A percentile compares a stretch with the other conserved stretches of the same genome.
phyloP scores from a whole-genome alignment of 2,329 filamentous ascomycete genomes.

The Aureobasidium subglaciale region DNA sequence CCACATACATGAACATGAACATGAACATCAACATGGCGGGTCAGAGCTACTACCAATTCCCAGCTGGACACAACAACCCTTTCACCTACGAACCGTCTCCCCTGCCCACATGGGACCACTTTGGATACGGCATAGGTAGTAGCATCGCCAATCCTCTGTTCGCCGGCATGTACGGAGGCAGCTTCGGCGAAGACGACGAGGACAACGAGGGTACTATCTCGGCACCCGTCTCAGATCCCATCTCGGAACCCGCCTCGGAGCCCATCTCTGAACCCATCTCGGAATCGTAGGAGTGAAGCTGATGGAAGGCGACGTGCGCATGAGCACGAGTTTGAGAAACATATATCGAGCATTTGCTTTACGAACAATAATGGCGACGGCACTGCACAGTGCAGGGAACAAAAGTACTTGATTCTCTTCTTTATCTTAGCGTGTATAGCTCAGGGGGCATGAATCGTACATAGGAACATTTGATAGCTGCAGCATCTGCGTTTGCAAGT shows the following conservation, averaged over 20 bases:
- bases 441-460: constrained; percentile 3
- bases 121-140: constrained; percentile 14
- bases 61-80: constrained; percentile 1
- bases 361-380: constrained; percentile 4
- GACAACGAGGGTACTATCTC: constrained; percentile 25
- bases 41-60: constrained; percentile 11
- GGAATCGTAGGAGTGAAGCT: constrained; percentile 10
- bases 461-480: background rate
- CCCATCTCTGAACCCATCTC: constrained; percentile 25
- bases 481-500: background rate
- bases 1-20: constrained; percentile 6
- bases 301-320: too few species aligned
- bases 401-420: constrained; percentile 9
- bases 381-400: background rate
- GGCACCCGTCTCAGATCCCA: constrained; percentile 20
- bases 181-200: constrained; percentile 24
- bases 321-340: background rate
- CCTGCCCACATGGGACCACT: constrained; percentile 18
- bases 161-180: constrained; percentile 20
- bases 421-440: constrained; percentile 5
- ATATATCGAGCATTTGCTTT: constrained; percentile 11
- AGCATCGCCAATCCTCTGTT: constrained; percentile 25
- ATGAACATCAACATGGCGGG: background rate
- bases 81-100: constrained; percentile 12
- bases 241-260: too few species aligned